These are phyloP conservation scores for Ophiocordyceps camponoti-floridani DNA, from an alignment of 2,329 filamentous ascomycete genomes.

Conservation along the genomic window DNA sequence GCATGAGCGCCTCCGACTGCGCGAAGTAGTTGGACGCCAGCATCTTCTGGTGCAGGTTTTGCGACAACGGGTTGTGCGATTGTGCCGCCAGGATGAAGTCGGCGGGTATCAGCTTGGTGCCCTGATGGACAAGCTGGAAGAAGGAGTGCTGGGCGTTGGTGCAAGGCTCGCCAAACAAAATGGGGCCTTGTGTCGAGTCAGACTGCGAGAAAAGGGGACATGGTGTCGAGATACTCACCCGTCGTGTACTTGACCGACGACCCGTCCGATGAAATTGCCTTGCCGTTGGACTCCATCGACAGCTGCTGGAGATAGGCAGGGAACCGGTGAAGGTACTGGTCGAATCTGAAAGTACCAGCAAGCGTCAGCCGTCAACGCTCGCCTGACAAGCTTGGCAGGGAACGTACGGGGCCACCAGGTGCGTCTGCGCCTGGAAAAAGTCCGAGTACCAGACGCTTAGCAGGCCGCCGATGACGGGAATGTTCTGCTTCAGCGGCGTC, in stretches of 20 bases:
- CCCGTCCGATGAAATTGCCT: conserved; percentile 80
- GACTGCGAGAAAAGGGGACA: neutral
- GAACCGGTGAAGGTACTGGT: conserved; percentile 98
- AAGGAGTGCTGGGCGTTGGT: conserved; percentile 99
- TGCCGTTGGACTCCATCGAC: conserved; percentile 99
- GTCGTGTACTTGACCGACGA: conserved; percentile 95
- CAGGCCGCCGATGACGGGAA: conserved; percentile 78
- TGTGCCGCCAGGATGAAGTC: conserved; percentile 95
- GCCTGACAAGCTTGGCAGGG: too few species aligned
- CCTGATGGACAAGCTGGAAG: conserved; percentile 98
- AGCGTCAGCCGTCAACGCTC: conserved; percentile 1
- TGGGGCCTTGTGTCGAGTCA: conserved; percentile 38
- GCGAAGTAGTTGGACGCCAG: conserved; percentile 84
- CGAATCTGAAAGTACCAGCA: conserved; percentile 41
- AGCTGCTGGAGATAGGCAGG: conserved; percentile 97
- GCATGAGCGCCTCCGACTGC: conserved; percentile 78
- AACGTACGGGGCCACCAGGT: conserved; percentile 81
- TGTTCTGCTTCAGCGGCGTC: conserved; percentile 84
- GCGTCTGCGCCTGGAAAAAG: conserved; percentile 96
- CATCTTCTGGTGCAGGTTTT: conserved; percentile 94
- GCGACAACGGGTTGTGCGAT: conserved; percentile 87
- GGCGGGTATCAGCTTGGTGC: conserved; percentile 94
- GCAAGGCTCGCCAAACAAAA: conserved; percentile 93
- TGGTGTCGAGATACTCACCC: conserved; percentile 19
- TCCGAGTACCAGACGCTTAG: conserved; percentile 97